Percentiles rank a stretch among this genome's conserved stretches.
phyloP scores from a whole-genome alignment of 78 protist genomes.

The Isochrysis galbana region DNA sequence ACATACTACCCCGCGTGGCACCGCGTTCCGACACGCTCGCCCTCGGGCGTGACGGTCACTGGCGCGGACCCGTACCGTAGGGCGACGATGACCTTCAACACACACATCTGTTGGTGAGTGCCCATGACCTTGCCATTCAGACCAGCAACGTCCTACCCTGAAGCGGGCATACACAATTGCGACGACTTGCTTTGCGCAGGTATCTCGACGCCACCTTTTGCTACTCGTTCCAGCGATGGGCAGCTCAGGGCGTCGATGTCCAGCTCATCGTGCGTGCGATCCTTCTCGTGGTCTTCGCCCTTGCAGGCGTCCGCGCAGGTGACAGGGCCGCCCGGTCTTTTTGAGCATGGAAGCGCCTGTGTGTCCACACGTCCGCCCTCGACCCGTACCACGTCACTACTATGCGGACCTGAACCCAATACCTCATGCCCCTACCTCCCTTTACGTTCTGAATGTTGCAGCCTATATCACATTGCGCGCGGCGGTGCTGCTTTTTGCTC shows the following conservation, averaged over 20 bases:
- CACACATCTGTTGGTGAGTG: neutral
- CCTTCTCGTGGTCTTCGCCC: neutral
- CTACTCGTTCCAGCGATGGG: neutral
- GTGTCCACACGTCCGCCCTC: too few relatives aligned
- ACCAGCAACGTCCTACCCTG: neutral
- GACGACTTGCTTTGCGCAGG: neutral
- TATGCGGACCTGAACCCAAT: too few relatives aligned
- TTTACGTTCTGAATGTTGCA: too few relatives aligned
- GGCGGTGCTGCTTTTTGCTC: too few relatives aligned
- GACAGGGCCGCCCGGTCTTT: too few relatives aligned
- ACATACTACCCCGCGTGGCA: neutral
- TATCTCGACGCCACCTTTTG: conserved; percentile 18
- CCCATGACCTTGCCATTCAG: neutral
- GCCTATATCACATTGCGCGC: too few relatives aligned
- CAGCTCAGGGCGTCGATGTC: neutral
- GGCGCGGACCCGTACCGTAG: neutral
- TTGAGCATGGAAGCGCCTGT: too few relatives aligned
- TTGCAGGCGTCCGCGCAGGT: neutral
- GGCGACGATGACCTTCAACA: neutral
- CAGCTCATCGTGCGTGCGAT: neutral
- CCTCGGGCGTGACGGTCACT: neutral
- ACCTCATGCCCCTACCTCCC: too few relatives aligned
- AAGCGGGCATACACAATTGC: neutral
- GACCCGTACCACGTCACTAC: too few relatives aligned
- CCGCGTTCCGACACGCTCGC: neutral